Evolutionary conservation across 306 rosid genomes (phyloP), one percentile per base, ranked within the genome.

Genomic region (Pachyrhizus erosus): DNA sequence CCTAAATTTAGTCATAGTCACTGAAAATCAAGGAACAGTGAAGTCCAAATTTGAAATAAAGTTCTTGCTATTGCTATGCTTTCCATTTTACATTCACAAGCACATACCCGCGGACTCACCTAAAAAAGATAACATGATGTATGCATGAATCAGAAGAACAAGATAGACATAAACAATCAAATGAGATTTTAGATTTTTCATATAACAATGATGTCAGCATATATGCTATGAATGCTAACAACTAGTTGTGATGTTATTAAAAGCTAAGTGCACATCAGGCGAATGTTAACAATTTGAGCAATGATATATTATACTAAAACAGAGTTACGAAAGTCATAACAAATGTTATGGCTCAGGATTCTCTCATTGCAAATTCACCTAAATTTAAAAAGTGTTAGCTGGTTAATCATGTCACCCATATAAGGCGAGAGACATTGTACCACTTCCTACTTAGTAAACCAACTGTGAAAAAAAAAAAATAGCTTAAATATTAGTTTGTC

Each of bases 21-120:
- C 46, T 55, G 29, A 27, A 71, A 80, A 71, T 60, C 55, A 72
- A 72, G 65, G 72, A 39, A 80, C 70, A 11, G 14, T 37, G 61
- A 43, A 57, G 33, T 80, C 43, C 73, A 24, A 45, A 72, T 45
- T 60, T 26, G 65, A 34, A 34, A 72, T 72, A n/a, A 29, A 55
- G 9, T 67, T 65, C 13, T 33, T 34, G 71, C 71, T 65, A 15
- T 26, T 17, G 27, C 10, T 5, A 33, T 11, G 72, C 72, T 66
- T 66, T 64, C 23, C 29, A 37, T 8, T 34, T 66, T 66, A n/a
- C 49, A 17, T 18, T 66, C 24, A 18, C 37, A n/a, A 66, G 43
- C 24, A 17, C 70, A 3, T 17, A 17, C 2, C 7, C 43, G 4
- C 12, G 45, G 21, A 62, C 4, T 26, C 10, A 5, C 68, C 40